Evolutionary conservation across 805 yeast genomes (phyloP).

Genomic region (Pichia cabralensis): DNA sequence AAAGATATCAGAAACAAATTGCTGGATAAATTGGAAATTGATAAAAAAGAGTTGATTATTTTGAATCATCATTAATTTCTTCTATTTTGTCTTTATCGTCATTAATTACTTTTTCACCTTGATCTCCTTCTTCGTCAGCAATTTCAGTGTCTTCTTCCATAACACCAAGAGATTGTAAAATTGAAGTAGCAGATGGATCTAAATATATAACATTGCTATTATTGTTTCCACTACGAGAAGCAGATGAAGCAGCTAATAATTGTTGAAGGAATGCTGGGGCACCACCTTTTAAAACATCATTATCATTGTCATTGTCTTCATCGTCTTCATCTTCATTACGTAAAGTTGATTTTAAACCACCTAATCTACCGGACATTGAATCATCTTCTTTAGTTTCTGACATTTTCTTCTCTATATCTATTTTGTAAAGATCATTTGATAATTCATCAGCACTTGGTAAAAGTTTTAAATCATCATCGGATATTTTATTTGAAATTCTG

Average conservation of each 20-base stretch:
- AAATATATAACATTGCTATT: slow-evolving; percentile 52
- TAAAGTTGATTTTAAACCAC: slow-evolving; percentile 6
- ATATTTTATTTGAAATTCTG: slow-evolving; percentile 38
- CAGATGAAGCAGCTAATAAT: slow-evolving; percentile 31
- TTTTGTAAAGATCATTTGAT: slow-evolving; percentile 39
- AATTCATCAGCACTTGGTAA: slow-evolving; percentile 43
- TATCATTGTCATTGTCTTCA: slow-evolving; percentile 26
- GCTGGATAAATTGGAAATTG: too few relatives aligned
- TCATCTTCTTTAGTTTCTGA: slow-evolving; percentile 24
- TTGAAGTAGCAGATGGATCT: slow-evolving; percentile 55
- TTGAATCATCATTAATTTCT: slow-evolving; percentile 6
- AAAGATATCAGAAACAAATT: too few relatives aligned
- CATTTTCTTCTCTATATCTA: slow-evolving; percentile 34
- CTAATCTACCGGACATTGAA: slow-evolving; percentile 5
- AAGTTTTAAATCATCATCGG: slow-evolving; percentile 26
- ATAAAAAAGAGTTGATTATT: too few relatives aligned
- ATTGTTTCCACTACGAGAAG: slow-evolving; percentile 34
- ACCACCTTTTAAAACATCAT: slow-evolving; percentile 20
- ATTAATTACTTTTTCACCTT: slow-evolving; percentile 16
- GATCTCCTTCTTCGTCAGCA: slow-evolving; percentile 18
- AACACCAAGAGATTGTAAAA: slow-evolving; percentile 41
- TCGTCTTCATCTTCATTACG: slow-evolving; percentile 11
- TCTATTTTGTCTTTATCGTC: slow-evolving; percentile 10
- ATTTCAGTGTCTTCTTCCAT: slow-evolving; percentile 27
- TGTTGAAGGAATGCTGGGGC: slow-evolving; percentile 25